Conservation (phyloP, 2,329 filamentous ascomycete genomes). For the Penicillium fuscoglaucum region DNA sequence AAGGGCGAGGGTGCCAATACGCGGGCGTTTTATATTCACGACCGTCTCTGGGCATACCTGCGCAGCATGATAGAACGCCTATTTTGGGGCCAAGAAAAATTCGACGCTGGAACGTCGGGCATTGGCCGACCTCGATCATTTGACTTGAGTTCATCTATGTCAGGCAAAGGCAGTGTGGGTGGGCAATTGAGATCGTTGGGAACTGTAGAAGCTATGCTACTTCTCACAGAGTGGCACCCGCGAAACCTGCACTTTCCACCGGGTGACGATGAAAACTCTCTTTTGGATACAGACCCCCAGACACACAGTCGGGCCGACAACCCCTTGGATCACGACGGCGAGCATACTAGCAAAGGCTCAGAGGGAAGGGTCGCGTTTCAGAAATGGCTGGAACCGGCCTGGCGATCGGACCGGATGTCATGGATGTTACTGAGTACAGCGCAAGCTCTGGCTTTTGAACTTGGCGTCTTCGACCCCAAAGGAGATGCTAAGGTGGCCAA, state of each 20-base stretch:
- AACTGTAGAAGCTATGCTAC: slow-evolving; percentile 89
- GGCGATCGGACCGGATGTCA: slow-evolving; percentile 92
- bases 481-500: slow-evolving; percentile 66
- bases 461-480: slow-evolving; percentile 92
- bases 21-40: slow-evolving; percentile 86
- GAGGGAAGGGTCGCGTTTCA: slow-evolving; percentile 80
- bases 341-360: slow-evolving; percentile 51
- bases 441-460: slow-evolving; percentile 84
- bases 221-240: slow-evolving; percentile 96
- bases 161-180: slow-evolving; percentile 56
- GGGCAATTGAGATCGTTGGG: slow-evolving; percentile 85
- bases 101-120: slow-evolving; percentile 66
- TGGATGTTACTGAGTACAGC: slow-evolving; percentile 96
- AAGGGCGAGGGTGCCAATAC: slow-evolving; percentile 77
- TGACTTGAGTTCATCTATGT: slow-evolving; percentile 58
- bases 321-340: slow-evolving; percentile 42
- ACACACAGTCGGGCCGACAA: slow-evolving; percentile 54
- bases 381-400: slow-evolving; percentile 94
- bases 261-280: slow-evolving; percentile 64
- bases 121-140: slow-evolving; percentile 69
- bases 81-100: slow-evolving; percentile 94
- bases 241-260: slow-evolving; percentile 89
- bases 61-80: slow-evolving; percentile 93
- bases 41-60: slow-evolving; percentile 92
- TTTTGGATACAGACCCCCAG: slow-evolving; percentile 70